phyloP scores from a whole-genome alignment of 73 alveolate species.

The Paraurostyla sp. region DNA sequence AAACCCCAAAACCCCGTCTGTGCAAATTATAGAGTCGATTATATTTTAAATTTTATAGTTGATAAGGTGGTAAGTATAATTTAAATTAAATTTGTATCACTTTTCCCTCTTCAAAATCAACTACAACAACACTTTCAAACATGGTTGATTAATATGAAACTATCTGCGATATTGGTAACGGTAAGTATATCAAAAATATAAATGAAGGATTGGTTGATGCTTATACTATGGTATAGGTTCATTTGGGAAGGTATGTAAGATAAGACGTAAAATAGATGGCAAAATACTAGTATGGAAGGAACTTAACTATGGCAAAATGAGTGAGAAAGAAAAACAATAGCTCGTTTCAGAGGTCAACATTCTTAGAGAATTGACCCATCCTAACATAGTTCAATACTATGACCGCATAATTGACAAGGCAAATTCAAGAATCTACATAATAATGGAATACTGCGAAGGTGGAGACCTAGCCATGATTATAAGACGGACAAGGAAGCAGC shows the following conservation, averaged over 20 bases:
- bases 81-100: slow-evolving; percentile 11
- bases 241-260: slow-evolving; percentile 93
- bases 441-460: slow-evolving; percentile 97
- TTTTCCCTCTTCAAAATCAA: slow-evolving; percentile 1
- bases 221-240: slow-evolving; percentile 72
- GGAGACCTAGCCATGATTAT: slow-evolving; percentile 94
- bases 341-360: slow-evolving; percentile 95
- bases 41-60: too few species aligned
- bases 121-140: too few species aligned
- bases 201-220: too few species aligned
- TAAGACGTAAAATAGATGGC: slow-evolving; percentile 89
- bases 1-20: too few species aligned
- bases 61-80: too few species aligned
- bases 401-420: slow-evolving; percentile 94
- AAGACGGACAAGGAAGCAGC: slow-evolving; percentile 77
- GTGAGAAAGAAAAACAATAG: slow-evolving; percentile 94
- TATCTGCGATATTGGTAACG: background rate
- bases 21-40: too few species aligned
- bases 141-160: slow-evolving; percentile 14
- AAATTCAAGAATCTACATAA: slow-evolving; percentile 85
- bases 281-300: slow-evolving; percentile 96
- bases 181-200: background rate
- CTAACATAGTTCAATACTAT: slow-evolving; percentile 94
- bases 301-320: slow-evolving; percentile 93
- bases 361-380: slow-evolving; percentile 92